These are phyloP conservation scores for Endoconidiophora laricicola DNA, from an alignment of 2,329 filamentous ascomycete species.

Conservation along the genomic window DNA sequence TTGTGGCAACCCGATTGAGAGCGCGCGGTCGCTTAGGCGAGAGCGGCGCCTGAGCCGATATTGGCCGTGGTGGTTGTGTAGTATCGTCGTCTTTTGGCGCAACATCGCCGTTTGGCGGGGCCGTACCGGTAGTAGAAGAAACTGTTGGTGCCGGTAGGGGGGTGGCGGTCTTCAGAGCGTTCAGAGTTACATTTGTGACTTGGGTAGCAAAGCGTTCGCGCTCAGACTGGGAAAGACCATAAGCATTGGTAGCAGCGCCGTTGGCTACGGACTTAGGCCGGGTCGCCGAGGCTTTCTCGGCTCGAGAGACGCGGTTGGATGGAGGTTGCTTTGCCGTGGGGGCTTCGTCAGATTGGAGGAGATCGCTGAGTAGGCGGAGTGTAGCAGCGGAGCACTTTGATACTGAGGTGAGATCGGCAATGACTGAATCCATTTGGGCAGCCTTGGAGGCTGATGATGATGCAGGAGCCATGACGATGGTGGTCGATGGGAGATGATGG, in stretches of 20 bases:
- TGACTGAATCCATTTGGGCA: slow-evolving; percentile 12
- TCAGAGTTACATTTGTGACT: slow-evolving; percentile 54
- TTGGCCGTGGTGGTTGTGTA: slow-evolving; percentile 5
- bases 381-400: slow-evolving; percentile 9
- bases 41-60: slow-evolving; percentile 24
- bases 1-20: slow-evolving; percentile 42
- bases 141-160: not conserved
- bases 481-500: not conserved
- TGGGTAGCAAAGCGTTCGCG: slow-evolving; percentile 54
- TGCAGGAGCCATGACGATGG: not conserved
- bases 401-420: slow-evolving; percentile 7
- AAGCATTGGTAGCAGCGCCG: slow-evolving; percentile 8
- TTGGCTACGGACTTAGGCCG: slow-evolving; percentile 19
- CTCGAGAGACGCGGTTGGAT: slow-evolving; percentile 12
- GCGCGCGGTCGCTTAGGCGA: slow-evolving; percentile 43
- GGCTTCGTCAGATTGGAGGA: slow-evolving; percentile 9
- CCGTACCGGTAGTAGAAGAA: not conserved
- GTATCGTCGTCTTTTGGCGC: not conserved
- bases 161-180: slow-evolving; percentile 45
- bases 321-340: slow-evolving; percentile 4
- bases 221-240: slow-evolving; percentile 36
- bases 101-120: not conserved
- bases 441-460: slow-evolving; percentile 1
- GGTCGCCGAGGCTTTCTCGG: slow-evolving; percentile 17
- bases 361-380: slow-evolving; percentile 9